Evolutionary conservation across 306 rosid species (phyloP).

Genomic region (Medicago arabica): DNA sequence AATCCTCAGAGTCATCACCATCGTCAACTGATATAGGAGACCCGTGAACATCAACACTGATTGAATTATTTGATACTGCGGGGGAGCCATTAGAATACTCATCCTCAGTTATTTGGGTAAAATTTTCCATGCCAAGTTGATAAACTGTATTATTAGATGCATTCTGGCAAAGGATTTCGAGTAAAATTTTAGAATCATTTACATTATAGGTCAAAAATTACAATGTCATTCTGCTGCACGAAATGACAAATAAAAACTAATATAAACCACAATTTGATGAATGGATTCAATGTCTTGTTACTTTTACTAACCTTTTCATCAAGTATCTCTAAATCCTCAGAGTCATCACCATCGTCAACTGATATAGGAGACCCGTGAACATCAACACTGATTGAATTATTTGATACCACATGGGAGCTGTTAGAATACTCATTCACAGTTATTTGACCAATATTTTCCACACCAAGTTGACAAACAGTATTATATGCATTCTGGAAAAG

Average conservation of each 20-base stretch:
- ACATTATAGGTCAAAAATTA: neutral
- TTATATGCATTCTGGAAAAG: neutral
- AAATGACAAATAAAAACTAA: neutral
- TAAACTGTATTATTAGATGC: neutral
- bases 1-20: neutral
- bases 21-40: neutral
- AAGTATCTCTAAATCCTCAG: neutral
- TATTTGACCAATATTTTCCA: neutral
- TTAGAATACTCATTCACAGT: neutral
- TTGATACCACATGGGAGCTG: neutral
- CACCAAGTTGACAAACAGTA: neutral
- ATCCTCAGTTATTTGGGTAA: no score
- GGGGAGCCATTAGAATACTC: neutral
- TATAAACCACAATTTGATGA: neutral
- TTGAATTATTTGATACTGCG: neutral
- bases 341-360: neutral
- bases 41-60: neutral
- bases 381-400: neutral
- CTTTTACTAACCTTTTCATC: neutral
- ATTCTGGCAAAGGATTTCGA: neutral
- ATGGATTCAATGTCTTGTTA: neutral
- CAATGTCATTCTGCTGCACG: neutral
- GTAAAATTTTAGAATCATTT: neutral
- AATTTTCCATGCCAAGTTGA: neutral
- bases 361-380: neutral